phyloP scores from a whole-genome alignment of 371 early-diverging fungal species.

The Mucor lusitanicus region DNA sequence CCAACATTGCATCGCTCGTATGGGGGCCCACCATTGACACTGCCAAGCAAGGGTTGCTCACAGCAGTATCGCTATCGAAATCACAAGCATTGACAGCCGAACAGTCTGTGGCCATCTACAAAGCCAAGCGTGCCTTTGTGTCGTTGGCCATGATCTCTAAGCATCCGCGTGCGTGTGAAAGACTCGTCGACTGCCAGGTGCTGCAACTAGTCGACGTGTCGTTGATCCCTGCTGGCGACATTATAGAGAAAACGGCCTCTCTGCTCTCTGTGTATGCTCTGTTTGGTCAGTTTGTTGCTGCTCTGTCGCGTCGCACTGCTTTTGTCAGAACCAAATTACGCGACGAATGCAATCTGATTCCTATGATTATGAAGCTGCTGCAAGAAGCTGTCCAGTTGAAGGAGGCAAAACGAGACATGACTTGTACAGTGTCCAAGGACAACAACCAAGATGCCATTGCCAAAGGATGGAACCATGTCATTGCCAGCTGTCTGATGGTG shows the following conservation, averaged over 20 bases:
- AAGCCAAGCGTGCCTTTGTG: constrained; percentile 30
- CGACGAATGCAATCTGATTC: constrained; percentile 21
- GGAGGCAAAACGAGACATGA: not conserved
- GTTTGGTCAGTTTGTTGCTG: constrained; percentile 29
- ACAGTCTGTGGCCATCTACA: constrained; percentile 7
- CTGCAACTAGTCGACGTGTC: constrained; percentile 18
- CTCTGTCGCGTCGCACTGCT: constrained; percentile 26
- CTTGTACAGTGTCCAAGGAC: not conserved
- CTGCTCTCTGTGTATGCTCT: constrained; percentile 21
- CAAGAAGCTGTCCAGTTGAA: constrained; percentile 10
- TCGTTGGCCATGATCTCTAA: constrained; percentile 17
- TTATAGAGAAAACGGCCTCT: not conserved
- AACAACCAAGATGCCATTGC: not conserved
- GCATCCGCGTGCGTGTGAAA: constrained; percentile 26
- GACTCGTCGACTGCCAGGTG: constrained; percentile 23
- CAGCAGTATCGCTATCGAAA: not conserved
- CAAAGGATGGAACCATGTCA: constrained; percentile 24
- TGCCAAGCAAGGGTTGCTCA: constrained; percentile 21
- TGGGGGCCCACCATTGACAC: constrained; percentile 33
- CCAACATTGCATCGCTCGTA: constrained; percentile 16
- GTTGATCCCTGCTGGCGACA: not conserved
- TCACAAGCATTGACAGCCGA: not conserved
- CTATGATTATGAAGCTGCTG: constrained; percentile 23
- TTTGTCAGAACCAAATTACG: constrained; percentile 29
- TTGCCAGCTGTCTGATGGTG: constrained; percentile 28